A percentile compares a stretch with the other conserved stretches of the same genome.
Evolutionary conservation across 495 filamentous ascomycete species (phyloP).

Genomic region (Penicillium lagena): DNA sequence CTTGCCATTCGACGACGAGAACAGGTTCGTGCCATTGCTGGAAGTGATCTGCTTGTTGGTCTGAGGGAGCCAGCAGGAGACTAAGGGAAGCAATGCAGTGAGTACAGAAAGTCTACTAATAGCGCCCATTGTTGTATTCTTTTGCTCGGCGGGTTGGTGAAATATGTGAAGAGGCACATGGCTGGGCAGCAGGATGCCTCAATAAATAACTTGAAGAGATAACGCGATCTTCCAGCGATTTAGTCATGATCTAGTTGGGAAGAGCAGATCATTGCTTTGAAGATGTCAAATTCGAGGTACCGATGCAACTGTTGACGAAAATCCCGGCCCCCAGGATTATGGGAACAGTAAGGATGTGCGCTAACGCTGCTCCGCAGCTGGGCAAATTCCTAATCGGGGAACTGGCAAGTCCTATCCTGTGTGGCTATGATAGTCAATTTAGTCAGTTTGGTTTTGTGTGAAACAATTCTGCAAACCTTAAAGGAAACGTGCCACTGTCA

Average conservation of each 20-base stretch:
- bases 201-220: not conserved
- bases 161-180: not conserved
- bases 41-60: slow-evolving; percentile 20
- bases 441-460: not conserved
- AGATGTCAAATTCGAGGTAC: not conserved
- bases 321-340: not conserved
- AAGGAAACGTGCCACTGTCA: not conserved
- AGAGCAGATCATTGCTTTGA: not conserved
- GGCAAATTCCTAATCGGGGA: slow-evolving; percentile 1
- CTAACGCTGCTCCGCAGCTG: not conserved
- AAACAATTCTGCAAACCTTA: not conserved
- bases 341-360: not conserved
- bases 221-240: not conserved
- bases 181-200: not conserved
- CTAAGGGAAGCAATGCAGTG: slow-evolving; percentile 5
- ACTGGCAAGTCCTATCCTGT: not conserved
- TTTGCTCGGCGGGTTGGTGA: not conserved
- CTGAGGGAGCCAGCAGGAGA: slow-evolving; percentile 26
- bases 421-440: not conserved
- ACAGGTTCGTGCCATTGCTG: slow-evolving; percentile 20
- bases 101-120: slow-evolving; percentile 2
- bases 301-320: not conserved
- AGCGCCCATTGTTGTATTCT: not conserved
- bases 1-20: slow-evolving; percentile 28
- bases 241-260: not conserved